phyloP scores from a whole-genome alignment of 495 filamentous ascomycete species.

The Penicillium macrosclerotiorum region DNA sequence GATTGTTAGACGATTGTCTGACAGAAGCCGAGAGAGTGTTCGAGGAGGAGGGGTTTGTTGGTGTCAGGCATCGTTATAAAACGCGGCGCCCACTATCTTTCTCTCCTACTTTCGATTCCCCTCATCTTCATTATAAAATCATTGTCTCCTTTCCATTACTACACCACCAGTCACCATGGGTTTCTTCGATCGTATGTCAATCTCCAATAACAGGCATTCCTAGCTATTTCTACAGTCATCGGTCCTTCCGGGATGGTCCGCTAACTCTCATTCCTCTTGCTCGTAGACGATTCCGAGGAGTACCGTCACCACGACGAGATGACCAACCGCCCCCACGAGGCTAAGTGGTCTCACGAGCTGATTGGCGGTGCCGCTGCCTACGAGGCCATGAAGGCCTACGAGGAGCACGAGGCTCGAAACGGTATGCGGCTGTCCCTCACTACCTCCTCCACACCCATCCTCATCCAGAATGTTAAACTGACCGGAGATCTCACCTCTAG shows the following conservation, averaged over 20 bases:
- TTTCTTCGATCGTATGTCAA: not conserved
- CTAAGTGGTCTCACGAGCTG: conserved; percentile 63
- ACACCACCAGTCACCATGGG: not conserved
- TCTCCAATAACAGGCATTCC: not conserved
- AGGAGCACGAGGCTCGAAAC: conserved; percentile 61
- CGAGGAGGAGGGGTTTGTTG: not conserved
- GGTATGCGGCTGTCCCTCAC: conserved; percentile 37
- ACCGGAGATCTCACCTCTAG: conserved; percentile 34
- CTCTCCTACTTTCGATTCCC: not conserved
- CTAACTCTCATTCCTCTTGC: conserved; percentile 3
- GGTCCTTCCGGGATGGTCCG: not conserved
- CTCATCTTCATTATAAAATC: not conserved
- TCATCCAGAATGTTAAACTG: not conserved
- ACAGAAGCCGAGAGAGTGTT: not conserved
- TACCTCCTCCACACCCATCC: not conserved
- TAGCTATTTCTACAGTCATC: too few relatives aligned
- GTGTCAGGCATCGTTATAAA: not conserved
- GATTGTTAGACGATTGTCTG: too few relatives aligned
- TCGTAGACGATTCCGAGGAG: conserved; percentile 25
- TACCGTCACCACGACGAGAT: conserved; percentile 48
- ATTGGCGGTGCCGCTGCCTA: conserved; percentile 70
- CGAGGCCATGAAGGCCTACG: conserved; percentile 71
- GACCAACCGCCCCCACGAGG: conserved; percentile 50
- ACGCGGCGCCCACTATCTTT: not conserved
- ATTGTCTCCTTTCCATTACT: not conserved